phyloP scores from a whole-genome alignment of 129 eudicot genomes.

The Smallanthus sonchifolius region DNA sequence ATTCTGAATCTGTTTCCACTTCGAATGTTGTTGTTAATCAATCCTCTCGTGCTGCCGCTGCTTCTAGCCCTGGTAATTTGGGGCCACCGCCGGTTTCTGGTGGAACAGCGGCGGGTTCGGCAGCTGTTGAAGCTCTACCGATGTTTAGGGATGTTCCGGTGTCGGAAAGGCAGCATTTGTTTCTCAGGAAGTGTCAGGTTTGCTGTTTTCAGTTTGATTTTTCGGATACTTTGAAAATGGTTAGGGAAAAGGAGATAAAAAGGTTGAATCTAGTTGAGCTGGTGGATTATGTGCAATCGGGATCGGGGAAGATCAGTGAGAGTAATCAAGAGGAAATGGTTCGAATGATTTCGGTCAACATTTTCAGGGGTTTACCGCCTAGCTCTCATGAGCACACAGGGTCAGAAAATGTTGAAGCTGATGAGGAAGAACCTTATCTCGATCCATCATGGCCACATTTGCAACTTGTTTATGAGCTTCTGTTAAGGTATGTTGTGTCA shows the following conservation, averaged over 20 bases:
- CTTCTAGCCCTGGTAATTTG: neutral
- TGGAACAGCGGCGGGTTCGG: slow-evolving; percentile 12
- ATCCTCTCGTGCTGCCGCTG: slow-evolving; percentile 27
- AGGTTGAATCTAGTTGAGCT: slow-evolving; percentile 56
- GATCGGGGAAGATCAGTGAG: slow-evolving; percentile 57
- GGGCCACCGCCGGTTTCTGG: neutral
- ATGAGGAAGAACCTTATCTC: slow-evolving; percentile 66
- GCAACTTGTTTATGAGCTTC: slow-evolving; percentile 72
- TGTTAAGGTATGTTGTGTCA: slow-evolving; percentile 63
- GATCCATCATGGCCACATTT: slow-evolving; percentile 81
- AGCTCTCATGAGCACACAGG: slow-evolving; percentile 57
- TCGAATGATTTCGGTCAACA: slow-evolving; percentile 52
- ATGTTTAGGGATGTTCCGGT: slow-evolving; percentile 53
- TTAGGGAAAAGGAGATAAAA: slow-evolving; percentile 71
- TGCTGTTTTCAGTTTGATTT: slow-evolving; percentile 66
- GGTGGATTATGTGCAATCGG: slow-evolving; percentile 63
- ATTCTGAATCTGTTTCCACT: slow-evolving; percentile 47
- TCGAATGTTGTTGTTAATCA: slow-evolving; percentile 59
- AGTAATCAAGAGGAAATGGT: slow-evolving; percentile 68
- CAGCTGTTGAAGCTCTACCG: slow-evolving; percentile 55
- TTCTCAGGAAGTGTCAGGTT: slow-evolving; percentile 49
- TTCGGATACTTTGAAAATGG: slow-evolving; percentile 48
- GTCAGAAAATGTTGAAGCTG: slow-evolving; percentile 47
- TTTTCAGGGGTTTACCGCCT: slow-evolving; percentile 67
- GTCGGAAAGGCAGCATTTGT: slow-evolving; percentile 54